Evolutionary conservation across 2,329 filamentous ascomycete genomes (phyloP).

Genomic region (Calonectria leucothoes): DNA sequence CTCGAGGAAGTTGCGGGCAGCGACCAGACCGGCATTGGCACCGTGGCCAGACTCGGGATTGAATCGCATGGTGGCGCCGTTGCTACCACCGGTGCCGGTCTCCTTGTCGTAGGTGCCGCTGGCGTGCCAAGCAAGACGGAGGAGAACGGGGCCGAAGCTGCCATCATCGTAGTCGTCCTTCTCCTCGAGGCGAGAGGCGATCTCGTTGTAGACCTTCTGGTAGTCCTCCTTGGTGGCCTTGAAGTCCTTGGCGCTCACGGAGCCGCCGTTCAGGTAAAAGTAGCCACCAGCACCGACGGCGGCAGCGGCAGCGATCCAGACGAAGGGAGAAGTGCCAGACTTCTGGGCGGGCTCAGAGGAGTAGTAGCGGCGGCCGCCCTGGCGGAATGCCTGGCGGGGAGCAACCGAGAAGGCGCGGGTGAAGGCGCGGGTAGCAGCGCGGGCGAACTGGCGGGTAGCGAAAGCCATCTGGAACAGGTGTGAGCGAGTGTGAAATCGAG

Average conservation of each 20-base stretch:
- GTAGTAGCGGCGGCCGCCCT: slow-evolving; percentile 82
- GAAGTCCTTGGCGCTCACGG: slow-evolving; percentile 69
- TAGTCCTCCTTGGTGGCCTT: slow-evolving; percentile 87
- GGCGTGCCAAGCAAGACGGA: slow-evolving; percentile 94
- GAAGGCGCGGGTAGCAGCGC: slow-evolving; percentile 69
- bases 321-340: slow-evolving; percentile 59
- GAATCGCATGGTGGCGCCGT: slow-evolving; percentile 98
- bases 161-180: slow-evolving; percentile 97
- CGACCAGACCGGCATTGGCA: slow-evolving; percentile 90
- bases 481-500: slow-evolving; percentile 23
- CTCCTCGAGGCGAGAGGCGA: slow-evolving; percentile 84
- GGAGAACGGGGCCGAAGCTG: slow-evolving; percentile 90
- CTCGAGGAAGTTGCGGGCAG: slow-evolving; percentile 92
- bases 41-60: slow-evolving; percentile 89
- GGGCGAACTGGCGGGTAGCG: slow-evolving; percentile 66
- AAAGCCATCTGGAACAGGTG: slow-evolving; percentile 48
- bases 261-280: slow-evolving; percentile 70
- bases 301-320: slow-evolving; percentile 70
- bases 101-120: slow-evolving; percentile 92
- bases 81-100: slow-evolving; percentile 91
- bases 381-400: slow-evolving; percentile 77
- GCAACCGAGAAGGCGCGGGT: slow-evolving; percentile 68
- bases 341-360: slow-evolving; percentile 74
- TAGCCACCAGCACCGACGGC: slow-evolving; percentile 73
- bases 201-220: slow-evolving; percentile 92